phyloP scores from a whole-genome alignment of 148 eudicot genomes.

The Heliamphora exappendiculata region DNA sequence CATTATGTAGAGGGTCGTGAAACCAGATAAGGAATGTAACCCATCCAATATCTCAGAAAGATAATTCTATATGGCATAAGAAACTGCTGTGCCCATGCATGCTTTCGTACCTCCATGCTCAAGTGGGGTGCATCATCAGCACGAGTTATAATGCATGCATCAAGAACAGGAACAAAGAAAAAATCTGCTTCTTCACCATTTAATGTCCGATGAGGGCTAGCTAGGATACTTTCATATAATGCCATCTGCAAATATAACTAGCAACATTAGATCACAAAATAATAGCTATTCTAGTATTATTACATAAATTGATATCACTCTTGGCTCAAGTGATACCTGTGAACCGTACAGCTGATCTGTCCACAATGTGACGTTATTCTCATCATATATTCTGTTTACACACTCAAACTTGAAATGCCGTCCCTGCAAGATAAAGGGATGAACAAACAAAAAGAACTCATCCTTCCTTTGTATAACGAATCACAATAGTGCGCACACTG shows the following conservation, averaged over 20 bases:
- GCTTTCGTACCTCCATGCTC: constrained; percentile 50
- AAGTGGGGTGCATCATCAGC: constrained; percentile 93
- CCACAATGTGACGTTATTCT: constrained; percentile 69
- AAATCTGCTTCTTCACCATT: constrained; percentile 95
- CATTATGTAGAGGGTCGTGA: background rate
- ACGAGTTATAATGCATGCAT: constrained; percentile 84
- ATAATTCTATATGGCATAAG: background rate
- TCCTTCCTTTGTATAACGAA: background rate
- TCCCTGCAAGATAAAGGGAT: constrained; percentile 48
- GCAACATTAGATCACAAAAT: constrained; percentile 1
- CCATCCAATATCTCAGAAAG: background rate
- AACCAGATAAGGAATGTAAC: background rate
- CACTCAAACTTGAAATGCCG: constrained; percentile 87
- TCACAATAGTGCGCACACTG: constrained; percentile 18
- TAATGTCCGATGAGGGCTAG: constrained; percentile 79
- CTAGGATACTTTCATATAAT: constrained; percentile 75
- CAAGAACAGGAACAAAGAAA: constrained; percentile 90
- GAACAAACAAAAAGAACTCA: constrained; percentile 2
- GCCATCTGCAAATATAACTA: constrained; percentile 64
- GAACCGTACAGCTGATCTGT: constrained; percentile 93
- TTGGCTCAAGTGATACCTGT: constrained; percentile 48
- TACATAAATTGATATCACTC: background rate
- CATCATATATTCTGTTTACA: constrained; percentile 82
- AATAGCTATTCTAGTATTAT: background rate
- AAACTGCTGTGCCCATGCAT: background rate